Base-by-base conservation (phyloP, 495 filamentous ascomycete genomes). In the Neurospora tetraspora region DNA sequence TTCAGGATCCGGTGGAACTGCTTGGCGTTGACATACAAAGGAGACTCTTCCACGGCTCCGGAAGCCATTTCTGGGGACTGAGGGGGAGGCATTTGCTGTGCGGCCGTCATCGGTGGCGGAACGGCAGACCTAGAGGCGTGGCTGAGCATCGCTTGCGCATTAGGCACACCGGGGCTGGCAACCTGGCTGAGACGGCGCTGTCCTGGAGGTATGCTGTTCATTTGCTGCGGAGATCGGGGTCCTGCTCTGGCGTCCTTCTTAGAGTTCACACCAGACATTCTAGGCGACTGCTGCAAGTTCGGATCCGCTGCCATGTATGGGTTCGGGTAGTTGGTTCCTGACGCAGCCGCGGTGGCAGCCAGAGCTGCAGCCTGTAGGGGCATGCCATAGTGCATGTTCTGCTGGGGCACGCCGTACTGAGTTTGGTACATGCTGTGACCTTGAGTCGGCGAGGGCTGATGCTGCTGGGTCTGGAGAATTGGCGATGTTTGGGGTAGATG, bases 1-100 rank as follows among this genome's bases (percentile, higher is more conserved):
- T 99, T 99, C 69, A 99, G 82, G 71, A 99, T 99, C 11, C 96
- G 91, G 80, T 99, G 96, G 77, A 99, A 99, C 79, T 99, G 96
- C 81, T 99, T 99, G 3, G 96, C 96, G 78, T 99, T 99, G 77
- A 99, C 96, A 75, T 98, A 99, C 9, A 99, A 85, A 0, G 96
- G 96, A 7, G 96, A 94, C 80, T 99, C 96, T 81, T 98, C 96
- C 16, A 91, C 91, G 38, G 82, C 83, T 3, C 91, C 89, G 4
- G 91, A 85, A 1, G 91, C 88, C 79, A 96, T 88, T 76, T 97
- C 96, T 2, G 94, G 93, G 2, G 94, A 96, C 70, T 92, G 88
- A 68, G 92, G 93, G 71, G 89, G 92, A 1, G 83, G 85, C 83
- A 85, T 84, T 68, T 82, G 78, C 77, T 84, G 83, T 10, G 81